Evolutionary conservation across 1,139 yeast genomes (phyloP).

Genomic region (Pichia sp.): DNA sequence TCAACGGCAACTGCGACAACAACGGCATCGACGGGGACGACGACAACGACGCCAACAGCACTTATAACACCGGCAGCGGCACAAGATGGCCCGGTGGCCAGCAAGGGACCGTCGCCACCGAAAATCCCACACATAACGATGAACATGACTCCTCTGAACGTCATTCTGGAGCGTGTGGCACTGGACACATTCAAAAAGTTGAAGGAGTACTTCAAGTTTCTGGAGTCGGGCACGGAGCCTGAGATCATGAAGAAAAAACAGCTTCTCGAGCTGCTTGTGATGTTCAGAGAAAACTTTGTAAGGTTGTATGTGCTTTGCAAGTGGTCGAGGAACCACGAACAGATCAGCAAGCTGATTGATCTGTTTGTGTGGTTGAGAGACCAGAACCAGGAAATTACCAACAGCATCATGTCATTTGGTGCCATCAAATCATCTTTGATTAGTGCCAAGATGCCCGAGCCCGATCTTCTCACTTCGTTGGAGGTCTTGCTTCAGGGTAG

Average conservation of each 20-base stretch:
- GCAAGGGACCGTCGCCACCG: conserved; percentile 32
- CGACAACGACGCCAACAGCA: neutral
- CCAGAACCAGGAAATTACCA: conserved; percentile 64
- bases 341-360: conserved; percentile 73
- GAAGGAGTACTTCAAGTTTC: conserved; percentile 55
- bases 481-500: conserved; percentile 77
- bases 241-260: conserved; percentile 63
- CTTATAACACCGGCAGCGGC: neutral
- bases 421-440: conserved; percentile 56
- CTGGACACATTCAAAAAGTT: conserved; percentile 64
- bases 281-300: conserved; percentile 74
- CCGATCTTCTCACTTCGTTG: conserved; percentile 80
- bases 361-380: conserved; percentile 83
- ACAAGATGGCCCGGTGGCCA: neutral
- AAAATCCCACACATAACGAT: conserved; percentile 70
- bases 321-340: conserved; percentile 75
- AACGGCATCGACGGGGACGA: neutral
- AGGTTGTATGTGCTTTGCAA: conserved; percentile 79
- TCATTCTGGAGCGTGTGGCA: conserved; percentile 55
- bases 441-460: conserved; percentile 86
- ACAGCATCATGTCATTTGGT: conserved; percentile 51
- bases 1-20: neutral
- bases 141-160: conserved; percentile 62
- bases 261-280: conserved; percentile 63
- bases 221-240: conserved; percentile 46